Conservation (phyloP, 805 yeast genomes). For the Kodamaea jinghongensis region DNA sequence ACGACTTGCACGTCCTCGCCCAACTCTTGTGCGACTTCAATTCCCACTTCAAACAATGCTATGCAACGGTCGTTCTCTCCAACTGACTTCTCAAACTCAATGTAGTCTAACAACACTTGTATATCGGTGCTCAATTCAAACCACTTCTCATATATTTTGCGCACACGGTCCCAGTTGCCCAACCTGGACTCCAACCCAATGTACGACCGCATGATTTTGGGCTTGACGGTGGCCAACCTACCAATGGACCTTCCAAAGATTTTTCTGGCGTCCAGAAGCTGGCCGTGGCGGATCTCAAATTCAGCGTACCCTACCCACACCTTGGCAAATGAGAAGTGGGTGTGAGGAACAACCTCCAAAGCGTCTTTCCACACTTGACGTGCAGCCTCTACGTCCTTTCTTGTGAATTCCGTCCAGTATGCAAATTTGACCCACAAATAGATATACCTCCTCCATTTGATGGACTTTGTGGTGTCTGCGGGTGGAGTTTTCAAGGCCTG, state of each 20-base stretch:
- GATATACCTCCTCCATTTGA: constrained; percentile 66
- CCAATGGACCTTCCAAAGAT: constrained; percentile 75
- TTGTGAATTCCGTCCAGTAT: constrained; percentile 54
- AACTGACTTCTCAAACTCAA: constrained; percentile 62
- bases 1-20: constrained; percentile 6
- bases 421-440: constrained; percentile 70
- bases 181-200: constrained; percentile 63
- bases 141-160: constrained; percentile 68
- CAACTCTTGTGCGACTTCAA: constrained; percentile 16
- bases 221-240: constrained; percentile 44
- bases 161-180: constrained; percentile 77
- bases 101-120: constrained; percentile 58
- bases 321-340: constrained; percentile 62
- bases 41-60: constrained; percentile 58
- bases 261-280: constrained; percentile 56
- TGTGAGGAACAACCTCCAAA: constrained; percentile 53
- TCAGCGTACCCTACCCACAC: constrained; percentile 71
- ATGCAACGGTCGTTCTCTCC: constrained; percentile 71
- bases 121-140: constrained; percentile 35
- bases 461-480: constrained; percentile 21
- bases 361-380: constrained; percentile 51
- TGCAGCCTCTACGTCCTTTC: constrained; percentile 43
- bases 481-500: constrained; percentile 45
- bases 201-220: constrained; percentile 58
- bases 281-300: constrained; percentile 64